These are phyloP conservation scores for Sugiyamaella novakii DNA, from an alignment of 1,139 yeast genomes.

Conservation along the genomic window DNA sequence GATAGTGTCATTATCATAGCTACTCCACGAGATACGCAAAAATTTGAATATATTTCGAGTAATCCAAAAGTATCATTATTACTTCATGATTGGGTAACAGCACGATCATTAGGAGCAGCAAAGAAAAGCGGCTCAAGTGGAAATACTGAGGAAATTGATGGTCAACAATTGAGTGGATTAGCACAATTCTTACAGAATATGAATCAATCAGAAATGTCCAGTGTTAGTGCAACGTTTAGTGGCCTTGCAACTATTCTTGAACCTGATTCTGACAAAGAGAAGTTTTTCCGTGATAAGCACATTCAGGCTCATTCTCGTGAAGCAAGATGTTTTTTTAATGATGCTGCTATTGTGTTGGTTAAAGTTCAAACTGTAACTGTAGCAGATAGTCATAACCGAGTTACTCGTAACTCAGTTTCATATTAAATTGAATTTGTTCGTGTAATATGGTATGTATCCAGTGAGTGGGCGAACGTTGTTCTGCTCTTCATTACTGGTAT, in stretches of 20 bases:
- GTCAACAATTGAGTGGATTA: conserved; percentile 38
- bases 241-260: conserved; percentile 69
- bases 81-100: conserved; percentile 84
- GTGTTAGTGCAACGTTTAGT: conserved; percentile 74
- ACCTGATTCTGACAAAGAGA: conserved; percentile 39
- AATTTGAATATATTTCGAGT: conserved; percentile 61
- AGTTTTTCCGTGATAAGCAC: conserved; percentile 58
- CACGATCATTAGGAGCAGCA: conserved; percentile 46
- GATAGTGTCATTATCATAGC: conserved; percentile 64
- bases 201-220: conserved; percentile 73
- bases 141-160: conserved; percentile 38
- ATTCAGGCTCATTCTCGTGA: conserved; percentile 56
- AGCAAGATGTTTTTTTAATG: conserved; percentile 67
- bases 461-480: conserved; percentile 8
- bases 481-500: neutral
- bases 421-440: neutral
- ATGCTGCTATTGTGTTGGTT: conserved; percentile 67
- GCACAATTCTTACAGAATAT: conserved; percentile 67
- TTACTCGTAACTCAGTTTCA: conserved; percentile 33
- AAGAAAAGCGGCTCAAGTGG: too few relatives aligned
- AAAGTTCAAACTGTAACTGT: conserved; percentile 68
- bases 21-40: conserved; percentile 68
- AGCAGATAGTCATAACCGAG: conserved; percentile 76
- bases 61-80: conserved; percentile 79
- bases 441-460: neutral